Evolutionary conservation across 352 stramenopile genomes (phyloP).

Genomic region (Phytopythium aichiense): DNA sequence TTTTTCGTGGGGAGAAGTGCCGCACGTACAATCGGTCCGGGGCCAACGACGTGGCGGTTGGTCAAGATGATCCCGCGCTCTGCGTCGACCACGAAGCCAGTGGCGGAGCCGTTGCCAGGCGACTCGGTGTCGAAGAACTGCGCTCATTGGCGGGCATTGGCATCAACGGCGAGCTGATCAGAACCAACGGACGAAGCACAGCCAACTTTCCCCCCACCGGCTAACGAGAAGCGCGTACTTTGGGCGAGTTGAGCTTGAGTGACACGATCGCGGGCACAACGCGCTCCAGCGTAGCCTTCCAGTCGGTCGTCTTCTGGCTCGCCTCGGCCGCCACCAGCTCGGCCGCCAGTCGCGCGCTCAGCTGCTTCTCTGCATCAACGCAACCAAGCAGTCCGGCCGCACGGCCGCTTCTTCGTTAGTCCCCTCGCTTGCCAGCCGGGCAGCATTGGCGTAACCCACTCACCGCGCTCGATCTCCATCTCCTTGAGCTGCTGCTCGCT

Average conservation of each 20-base stretch:
- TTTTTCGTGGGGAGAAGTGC: neutral
- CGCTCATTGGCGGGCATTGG: slow-evolving; percentile 11
- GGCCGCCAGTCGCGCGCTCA: slow-evolving; percentile 59
- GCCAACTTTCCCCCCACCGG: neutral
- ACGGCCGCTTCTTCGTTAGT: neutral
- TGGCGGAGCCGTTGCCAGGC: slow-evolving; percentile 85
- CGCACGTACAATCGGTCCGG: slow-evolving; percentile 72
- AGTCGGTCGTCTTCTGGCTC: slow-evolving; percentile 65
- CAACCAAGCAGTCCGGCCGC: neutral
- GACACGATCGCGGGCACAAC: slow-evolving; percentile 85
- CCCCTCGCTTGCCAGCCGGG: neutral
- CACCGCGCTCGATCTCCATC: slow-evolving; percentile 58
- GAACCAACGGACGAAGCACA: slow-evolving; percentile 1
- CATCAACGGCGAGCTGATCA: slow-evolving; percentile 8
- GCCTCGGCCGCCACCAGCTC: slow-evolving; percentile 66
- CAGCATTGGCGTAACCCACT: neutral
- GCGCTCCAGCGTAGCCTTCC: slow-evolving; percentile 82
- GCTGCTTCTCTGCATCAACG: slow-evolving; percentile 37
- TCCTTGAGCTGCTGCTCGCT: slow-evolving; percentile 57
- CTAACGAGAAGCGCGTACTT: slow-evolving; percentile 25
- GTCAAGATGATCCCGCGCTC: slow-evolving; percentile 91
- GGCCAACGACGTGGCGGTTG: slow-evolving; percentile 90
- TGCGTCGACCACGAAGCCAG: slow-evolving; percentile 91
- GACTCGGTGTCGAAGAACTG: slow-evolving; percentile 90
- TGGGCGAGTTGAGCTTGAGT: slow-evolving; percentile 87